These are phyloP conservation scores for Nigrospora oryzae DNA, from an alignment of 2,329 filamentous ascomycete genomes.

Conservation along the genomic window DNA sequence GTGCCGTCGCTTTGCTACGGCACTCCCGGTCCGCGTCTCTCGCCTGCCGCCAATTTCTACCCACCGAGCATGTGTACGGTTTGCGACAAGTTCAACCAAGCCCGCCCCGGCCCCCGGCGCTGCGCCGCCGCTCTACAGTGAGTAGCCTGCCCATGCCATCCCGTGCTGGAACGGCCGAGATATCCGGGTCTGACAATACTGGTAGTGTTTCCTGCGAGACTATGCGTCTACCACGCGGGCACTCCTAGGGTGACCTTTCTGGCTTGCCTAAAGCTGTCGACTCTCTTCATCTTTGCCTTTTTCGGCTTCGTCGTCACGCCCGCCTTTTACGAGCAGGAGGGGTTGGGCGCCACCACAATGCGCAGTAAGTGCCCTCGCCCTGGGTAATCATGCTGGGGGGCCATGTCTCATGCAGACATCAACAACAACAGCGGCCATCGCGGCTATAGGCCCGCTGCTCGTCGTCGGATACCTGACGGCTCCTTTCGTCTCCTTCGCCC, in stretches of 20 bases:
- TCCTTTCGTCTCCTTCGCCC: slow-evolving; percentile 66
- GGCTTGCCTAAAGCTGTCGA: slow-evolving; percentile 62
- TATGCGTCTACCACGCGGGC: slow-evolving; percentile 72
- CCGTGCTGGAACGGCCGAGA: too few species aligned
- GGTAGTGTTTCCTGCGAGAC: slow-evolving; percentile 42
- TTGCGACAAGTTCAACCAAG: slow-evolving; percentile 11
- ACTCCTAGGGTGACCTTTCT: slow-evolving; percentile 58
- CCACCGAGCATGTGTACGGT: slow-evolving; percentile 5
- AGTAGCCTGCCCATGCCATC: too few species aligned
- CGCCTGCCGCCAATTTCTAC: not conserved
- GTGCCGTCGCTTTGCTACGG: not conserved
- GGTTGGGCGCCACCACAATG: slow-evolving; percentile 11
- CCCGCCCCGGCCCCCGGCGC: slow-evolving; percentile 1
- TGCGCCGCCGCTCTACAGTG: not conserved
- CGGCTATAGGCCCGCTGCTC: slow-evolving; percentile 55
- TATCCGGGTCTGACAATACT: too few species aligned
- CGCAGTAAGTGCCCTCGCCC: slow-evolving; percentile 11
- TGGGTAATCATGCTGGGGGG: not conserved
- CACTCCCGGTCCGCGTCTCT: slow-evolving; percentile 1
- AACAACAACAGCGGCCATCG: slow-evolving; percentile 39
- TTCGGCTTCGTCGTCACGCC: slow-evolving; percentile 59
- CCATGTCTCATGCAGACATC: not conserved
- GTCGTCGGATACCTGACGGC: slow-evolving; percentile 56
- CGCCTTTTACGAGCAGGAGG: slow-evolving; percentile 35
- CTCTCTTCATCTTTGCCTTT: slow-evolving; percentile 59